Base-by-base conservation (phyloP, 2,329 filamentous ascomycete genomes). In the Cytospora piceae region DNA sequence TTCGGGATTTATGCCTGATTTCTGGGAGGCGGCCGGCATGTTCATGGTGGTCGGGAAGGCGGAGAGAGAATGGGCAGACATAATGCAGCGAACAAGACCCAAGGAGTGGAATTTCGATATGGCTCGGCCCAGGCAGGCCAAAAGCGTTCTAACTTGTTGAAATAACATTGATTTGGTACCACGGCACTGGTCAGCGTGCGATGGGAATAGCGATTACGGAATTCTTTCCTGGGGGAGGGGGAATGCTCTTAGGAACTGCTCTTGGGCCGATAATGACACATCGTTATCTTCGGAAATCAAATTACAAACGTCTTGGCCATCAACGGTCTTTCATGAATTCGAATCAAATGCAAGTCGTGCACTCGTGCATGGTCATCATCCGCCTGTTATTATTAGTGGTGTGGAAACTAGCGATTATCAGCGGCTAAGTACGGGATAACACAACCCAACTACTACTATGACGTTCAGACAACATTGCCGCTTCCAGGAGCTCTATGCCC, bases 381-480 rank as follows among this genome's bases (percentile, higher is more conserved):
- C 24, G 27, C 39, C 32, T 4, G 22, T 22, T 24, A 15, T 37
- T 12, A 37, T 37, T 7, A 27, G 20, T 53, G 49, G 57, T 20
- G 24, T 53, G 49, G 57, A 34, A 66, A 66, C 65, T 65, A 66
- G 34, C 72, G 73, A 69, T 58, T 74, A 73, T 20, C 37, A 27
- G 42, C 73, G 73, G 73, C 66, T 74, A 73, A 52, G 57, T 42
- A 49, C 73, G 72, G 73, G 53, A n/a, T n/a, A n/a, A 39, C 20
- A 8, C 20, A 22, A 9, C 65, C 71, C 68, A 71, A 65, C 69
- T 59, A 68, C n/a, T 29, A 31, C n/a, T 29, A 2, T 14, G 37
- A 37, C 32, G n/a, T 57, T 51, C 39, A 49, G 42, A 49, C 42
- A 22, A 49, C 11, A 22, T 22, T n/a, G 42, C 9, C 42, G n/a